Conservation (phyloP, 257 asterid genomes). For the Solanum ossicruentum region DNA sequence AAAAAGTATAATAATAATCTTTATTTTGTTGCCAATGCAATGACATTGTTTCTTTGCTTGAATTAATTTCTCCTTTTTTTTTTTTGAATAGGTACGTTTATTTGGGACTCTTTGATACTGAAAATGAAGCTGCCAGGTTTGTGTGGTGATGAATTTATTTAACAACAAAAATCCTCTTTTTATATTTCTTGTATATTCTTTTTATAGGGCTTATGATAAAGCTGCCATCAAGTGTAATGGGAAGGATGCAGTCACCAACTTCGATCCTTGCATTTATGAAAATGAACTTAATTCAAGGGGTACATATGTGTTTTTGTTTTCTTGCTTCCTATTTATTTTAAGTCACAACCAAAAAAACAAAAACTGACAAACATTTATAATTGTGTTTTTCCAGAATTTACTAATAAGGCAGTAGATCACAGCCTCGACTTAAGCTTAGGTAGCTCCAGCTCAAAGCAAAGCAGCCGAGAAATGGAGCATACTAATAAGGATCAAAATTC, state of each 20-base stretch:
- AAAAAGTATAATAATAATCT: constrained; percentile 39
- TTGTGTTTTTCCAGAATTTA: constrained; percentile 19
- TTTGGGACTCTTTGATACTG: constrained; percentile 87
- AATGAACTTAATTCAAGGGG: constrained; percentile 47
- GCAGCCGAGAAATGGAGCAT: constrained; percentile 3
- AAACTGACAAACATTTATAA: neutral
- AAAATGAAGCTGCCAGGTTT: constrained; percentile 86
- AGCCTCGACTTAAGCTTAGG: constrained; percentile 82
- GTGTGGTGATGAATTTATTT: neutral
- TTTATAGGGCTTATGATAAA: constrained; percentile 77
- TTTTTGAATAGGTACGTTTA: constrained; percentile 52
- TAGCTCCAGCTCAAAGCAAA: constrained; percentile 29
- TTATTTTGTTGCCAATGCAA: neutral
- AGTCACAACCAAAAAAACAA: neutral
- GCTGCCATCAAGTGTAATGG: constrained; percentile 82
- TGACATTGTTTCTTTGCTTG: neutral
- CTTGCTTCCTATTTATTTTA: neutral
- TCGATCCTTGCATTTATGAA: constrained; percentile 64
- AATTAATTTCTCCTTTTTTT: neutral
- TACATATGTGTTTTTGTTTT: neutral
- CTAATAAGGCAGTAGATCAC: constrained; percentile 28
- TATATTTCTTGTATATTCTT: neutral
- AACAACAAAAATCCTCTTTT: neutral
- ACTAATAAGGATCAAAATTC: constrained; percentile 14
- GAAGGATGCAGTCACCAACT: constrained; percentile 78